Conservation (phyloP, 164 flowering plant genomes). For the Chloranthus sessilifolius region DNA sequence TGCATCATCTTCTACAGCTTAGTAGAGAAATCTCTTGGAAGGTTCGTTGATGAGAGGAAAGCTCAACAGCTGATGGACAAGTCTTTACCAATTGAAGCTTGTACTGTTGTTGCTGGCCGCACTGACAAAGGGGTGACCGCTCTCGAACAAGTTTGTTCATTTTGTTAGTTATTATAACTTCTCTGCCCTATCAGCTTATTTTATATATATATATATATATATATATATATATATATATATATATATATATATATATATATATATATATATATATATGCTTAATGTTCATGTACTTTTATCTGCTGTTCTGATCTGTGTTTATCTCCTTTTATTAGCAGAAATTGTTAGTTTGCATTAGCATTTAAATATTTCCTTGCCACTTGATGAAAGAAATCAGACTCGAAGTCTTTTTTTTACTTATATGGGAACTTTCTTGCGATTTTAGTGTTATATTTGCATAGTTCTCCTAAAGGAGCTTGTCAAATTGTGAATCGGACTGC, state of each 20-base stretch:
- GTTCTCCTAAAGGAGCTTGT: too few species aligned
- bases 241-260: slow-evolving; percentile 1
- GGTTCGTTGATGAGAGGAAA: slow-evolving; percentile 82
- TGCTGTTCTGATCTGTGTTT: not conserved
- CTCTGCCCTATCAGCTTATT: not conserved
- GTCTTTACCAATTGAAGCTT: slow-evolving; percentile 71
- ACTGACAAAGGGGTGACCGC: slow-evolving; percentile 98
- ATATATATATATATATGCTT: not conserved
- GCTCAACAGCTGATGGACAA: slow-evolving; percentile 51
- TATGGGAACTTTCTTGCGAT: too few species aligned
- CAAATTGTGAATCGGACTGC: too few species aligned
- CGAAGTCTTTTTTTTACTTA: too few species aligned
- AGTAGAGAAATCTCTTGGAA: slow-evolving; percentile 69
- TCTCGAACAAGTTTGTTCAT: slow-evolving; percentile 85
- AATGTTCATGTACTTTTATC: not conserved
- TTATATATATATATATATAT: not conserved
- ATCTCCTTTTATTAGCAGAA: too few species aligned
- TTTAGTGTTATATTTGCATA: too few species aligned
- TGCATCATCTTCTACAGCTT: slow-evolving; percentile 38
- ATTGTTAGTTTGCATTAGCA: too few species aligned
- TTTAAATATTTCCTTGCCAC: too few species aligned
- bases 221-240: too few species aligned
- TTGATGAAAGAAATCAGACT: too few species aligned
- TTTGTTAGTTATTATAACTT: slow-evolving; percentile 42
- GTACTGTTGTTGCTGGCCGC: slow-evolving; percentile 80